phyloP scores from a whole-genome alignment of 352 stramenopile species.

The Phytophthora nicotianae region DNA sequence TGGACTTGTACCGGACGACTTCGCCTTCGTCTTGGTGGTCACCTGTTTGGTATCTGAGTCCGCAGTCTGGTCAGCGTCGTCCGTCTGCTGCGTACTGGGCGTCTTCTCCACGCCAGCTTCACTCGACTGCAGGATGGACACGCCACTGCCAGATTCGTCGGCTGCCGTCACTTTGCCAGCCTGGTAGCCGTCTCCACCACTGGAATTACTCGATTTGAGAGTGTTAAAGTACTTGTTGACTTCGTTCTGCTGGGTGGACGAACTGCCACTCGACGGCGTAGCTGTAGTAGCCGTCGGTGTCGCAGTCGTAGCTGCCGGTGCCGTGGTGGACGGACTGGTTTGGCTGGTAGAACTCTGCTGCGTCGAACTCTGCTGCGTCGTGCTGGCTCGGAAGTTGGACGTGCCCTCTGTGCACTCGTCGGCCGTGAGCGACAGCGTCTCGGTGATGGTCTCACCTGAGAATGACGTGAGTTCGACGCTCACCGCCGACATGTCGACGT shows the following conservation, averaged over 20 bases:
- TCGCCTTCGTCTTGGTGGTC: slow-evolving; percentile 20
- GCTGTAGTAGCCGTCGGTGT: slow-evolving; percentile 8
- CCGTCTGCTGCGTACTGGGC: slow-evolving; percentile 12
- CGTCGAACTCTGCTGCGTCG: slow-evolving; percentile 5
- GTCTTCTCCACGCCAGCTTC: slow-evolving; percentile 34
- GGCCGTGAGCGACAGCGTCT: slow-evolving; percentile 50
- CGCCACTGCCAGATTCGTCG: slow-evolving; percentile 22
- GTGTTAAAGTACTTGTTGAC: slow-evolving; percentile 22
- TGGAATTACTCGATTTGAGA: slow-evolving; percentile 17
- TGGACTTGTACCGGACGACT: slow-evolving; percentile 23
- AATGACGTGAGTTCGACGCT: slow-evolving; percentile 57
- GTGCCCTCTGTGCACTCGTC: slow-evolving; percentile 48
- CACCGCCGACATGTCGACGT: slow-evolving; percentile 41
- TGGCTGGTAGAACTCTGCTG: slow-evolving; percentile 21
- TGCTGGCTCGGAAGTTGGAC: slow-evolving; percentile 28
- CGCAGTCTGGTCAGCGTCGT: slow-evolving; percentile 18
- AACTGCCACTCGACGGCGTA: slow-evolving; percentile 8
- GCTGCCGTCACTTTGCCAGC: slow-evolving; percentile 31
- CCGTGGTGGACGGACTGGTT: slow-evolving; percentile 15
- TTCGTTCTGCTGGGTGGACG: slow-evolving; percentile 16
- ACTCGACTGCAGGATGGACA: slow-evolving; percentile 41
- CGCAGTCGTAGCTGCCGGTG: slow-evolving; percentile 7
- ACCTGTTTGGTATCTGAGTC: slow-evolving; percentile 27
- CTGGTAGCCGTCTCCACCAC: slow-evolving; percentile 6
- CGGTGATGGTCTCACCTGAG: slow-evolving; percentile 52